A percentile compares a stretch with the other conserved stretches of the same genome.
These are phyloP conservation scores for Letharia lupina DNA, from an alignment of 495 filamentous ascomycete genomes.

Conservation along the genomic window DNA sequence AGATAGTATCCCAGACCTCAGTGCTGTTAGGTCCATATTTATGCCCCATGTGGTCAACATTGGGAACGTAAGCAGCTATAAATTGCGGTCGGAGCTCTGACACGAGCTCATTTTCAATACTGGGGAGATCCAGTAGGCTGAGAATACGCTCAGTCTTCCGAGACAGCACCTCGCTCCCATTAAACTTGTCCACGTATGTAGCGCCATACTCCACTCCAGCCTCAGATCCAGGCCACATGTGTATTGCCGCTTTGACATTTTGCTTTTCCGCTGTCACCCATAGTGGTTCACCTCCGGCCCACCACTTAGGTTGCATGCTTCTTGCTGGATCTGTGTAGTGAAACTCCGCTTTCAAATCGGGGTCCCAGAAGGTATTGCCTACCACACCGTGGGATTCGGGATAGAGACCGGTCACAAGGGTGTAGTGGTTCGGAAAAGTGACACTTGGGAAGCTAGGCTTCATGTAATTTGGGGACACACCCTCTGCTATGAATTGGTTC, in stretches of 20 bases:
- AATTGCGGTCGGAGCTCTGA: constrained; percentile 61
- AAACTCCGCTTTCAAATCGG: constrained; percentile 65
- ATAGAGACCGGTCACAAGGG: constrained; percentile 83
- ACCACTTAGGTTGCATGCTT: constrained; percentile 82
- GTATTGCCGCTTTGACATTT: constrained; percentile 67
- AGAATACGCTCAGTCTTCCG: constrained; percentile 72
- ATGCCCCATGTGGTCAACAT: constrained; percentile 81
- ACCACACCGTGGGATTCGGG: constrained; percentile 92
- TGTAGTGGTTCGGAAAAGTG: constrained; percentile 98
- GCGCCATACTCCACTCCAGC: constrained; percentile 64
- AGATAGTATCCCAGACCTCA: constrained; percentile 68
- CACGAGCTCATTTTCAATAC: constrained; percentile 41
- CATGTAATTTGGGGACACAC: constrained; percentile 87
- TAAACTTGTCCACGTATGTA: constrained; percentile 72
- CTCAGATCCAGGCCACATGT: constrained; percentile 99
- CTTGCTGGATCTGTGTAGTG: constrained; percentile 67
- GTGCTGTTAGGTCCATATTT: constrained; percentile 89
- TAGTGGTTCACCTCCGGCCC: constrained; percentile 76
- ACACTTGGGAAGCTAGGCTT: constrained; percentile 88
- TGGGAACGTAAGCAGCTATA: constrained; percentile 88
- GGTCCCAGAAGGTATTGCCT: constrained; percentile 91
- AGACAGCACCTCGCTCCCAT: constrained; percentile 61
- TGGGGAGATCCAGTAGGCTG: constrained; percentile 72
- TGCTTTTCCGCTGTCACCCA: constrained; percentile 86
- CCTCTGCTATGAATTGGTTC: constrained; percentile 66